Evolutionary conservation across 164 flowering plant genomes (phyloP).

Genomic region (Macadamia integrifolia): DNA sequence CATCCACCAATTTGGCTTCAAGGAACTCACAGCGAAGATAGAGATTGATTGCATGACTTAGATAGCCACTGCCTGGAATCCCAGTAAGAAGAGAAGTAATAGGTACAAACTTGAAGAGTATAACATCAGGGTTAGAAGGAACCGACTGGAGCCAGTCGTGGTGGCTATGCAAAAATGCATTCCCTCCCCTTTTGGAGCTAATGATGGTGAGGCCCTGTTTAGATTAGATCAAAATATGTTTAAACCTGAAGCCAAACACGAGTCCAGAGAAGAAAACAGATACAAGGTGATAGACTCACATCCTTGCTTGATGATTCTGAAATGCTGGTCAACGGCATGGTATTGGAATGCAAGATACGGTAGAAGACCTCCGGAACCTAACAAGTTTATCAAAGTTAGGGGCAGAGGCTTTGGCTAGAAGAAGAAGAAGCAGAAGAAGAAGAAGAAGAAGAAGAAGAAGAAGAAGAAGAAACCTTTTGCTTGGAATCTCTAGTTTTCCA

Average conservation of each 20-base stretch:
- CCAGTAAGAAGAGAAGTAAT: slow-evolving; percentile 85
- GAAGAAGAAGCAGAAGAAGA: neutral
- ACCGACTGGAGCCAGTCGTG: slow-evolving; percentile 80
- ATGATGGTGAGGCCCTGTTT: slow-evolving; percentile 66
- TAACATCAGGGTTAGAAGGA: slow-evolving; percentile 64
- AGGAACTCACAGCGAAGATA: slow-evolving; percentile 77
- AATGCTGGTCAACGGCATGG: slow-evolving; percentile 57
- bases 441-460: neutral
- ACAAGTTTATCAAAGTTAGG: neutral
- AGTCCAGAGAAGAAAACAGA: neutral
- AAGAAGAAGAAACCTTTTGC: slow-evolving; percentile 33
- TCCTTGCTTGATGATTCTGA: slow-evolving; percentile 85
- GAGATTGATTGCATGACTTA: slow-evolving; percentile 89
- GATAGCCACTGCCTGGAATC: slow-evolving; percentile 86
- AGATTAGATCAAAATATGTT: slow-evolving; percentile 6
- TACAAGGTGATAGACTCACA: slow-evolving; percentile 38
- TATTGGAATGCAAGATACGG: slow-evolving; percentile 59
- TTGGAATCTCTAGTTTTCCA: slow-evolving; percentile 51
- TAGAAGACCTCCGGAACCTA: slow-evolving; percentile 78
- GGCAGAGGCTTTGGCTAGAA: neutral
- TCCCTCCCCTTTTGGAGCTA: slow-evolving; percentile 86
- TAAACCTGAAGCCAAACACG: slow-evolving; percentile 1
- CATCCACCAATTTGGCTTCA: neutral
- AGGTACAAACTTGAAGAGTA: slow-evolving; percentile 76
- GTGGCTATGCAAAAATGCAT: slow-evolving; percentile 50